Base-by-base conservation (phyloP, 2,329 filamentous ascomycete species). In the Claviceps lovelessii region DNA sequence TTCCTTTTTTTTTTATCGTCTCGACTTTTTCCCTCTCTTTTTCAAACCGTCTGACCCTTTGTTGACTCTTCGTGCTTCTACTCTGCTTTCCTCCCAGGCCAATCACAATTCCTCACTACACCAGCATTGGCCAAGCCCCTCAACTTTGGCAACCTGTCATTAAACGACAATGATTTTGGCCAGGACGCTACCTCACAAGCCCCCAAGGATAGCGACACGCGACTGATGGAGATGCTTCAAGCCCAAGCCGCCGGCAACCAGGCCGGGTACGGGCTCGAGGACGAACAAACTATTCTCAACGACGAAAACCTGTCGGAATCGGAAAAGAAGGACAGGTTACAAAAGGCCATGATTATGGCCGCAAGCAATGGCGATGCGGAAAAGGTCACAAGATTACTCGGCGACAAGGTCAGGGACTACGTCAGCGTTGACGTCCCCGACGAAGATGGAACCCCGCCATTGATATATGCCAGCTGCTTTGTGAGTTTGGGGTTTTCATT, bases 401-500 rank as follows among this genome's bases (percentile, higher is more conserved):
- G 77, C 47, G 90, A 90, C 19, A 81, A 82, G 55, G 86, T 87
- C 15, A 87, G 82, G 63, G 68, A 79, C 10, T 90, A 84, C 64
- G 79, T 97, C 56, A 85, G 97, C 68, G 79, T 96, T 60, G 88
- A 98, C 70, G 83, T 84, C 55, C 80, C 88, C 13, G 93, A 98
- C 67, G 88, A 95, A 63, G 93, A 98, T 67, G 93, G 93, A 17
- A 97, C 93, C 1, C 88, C 90, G n/a, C 89, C 93, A 2, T 73
- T 98, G 59, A 95, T 98, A 58, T 98, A 98, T 68, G 93, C 93
- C 13, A 95, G 90, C 73, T 98, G 93, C 67, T 98, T 98, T 76
- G 90, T 89, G 70, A 69, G 85, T 68, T 17, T 17, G 3, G 13
- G 4, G 28, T 29, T 42, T 31, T 13, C n/a, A 49, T 33, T 59